Base-by-base conservation (phyloP, 495 filamentous ascomycete species). In the Letharia lupina region DNA sequence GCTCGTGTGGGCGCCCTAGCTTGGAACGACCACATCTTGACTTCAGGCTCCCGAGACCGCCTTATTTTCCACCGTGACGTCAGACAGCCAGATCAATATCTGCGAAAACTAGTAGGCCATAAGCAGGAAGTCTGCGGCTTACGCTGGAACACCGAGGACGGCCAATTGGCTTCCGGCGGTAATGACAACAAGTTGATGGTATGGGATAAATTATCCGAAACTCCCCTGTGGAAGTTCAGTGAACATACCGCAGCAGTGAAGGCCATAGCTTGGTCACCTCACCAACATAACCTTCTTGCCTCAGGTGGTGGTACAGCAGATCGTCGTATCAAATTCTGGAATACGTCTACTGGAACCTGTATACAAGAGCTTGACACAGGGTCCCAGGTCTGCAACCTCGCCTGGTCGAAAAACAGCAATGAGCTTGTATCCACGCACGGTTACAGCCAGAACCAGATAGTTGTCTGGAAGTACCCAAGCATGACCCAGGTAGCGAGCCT, bases 61-160 rank as follows among this genome's bases (percentile, higher is more conserved):
- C 75, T 89, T 33, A 98, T 98, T 65, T 93, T 89, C 69, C 94
- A 98, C 72, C 91, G 94, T 28, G 94, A 98, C 74, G 94, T 98
- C 10, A 88, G 94, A 65, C 88, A 88, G n/a, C 90, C 93, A 0
- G 90, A 93, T 62, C 94, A 96, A 71, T 96, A 87, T 80, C 78
- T 96, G 18, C 85, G 87, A 50, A 91, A 89, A 69, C 79, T 98
- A 3, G 80, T 84, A n/a, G 94, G 95, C 16, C 94, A 98, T 76
- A 98, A 98, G 75, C 94, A 98, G 79, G 94, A 98, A 77, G 91
- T 98, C 18, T 98, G 94, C 72, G 94, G 94, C n/a, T 79, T 98
- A 62, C 89, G 91, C 72, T 98, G 94, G 94, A 98, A 98, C 70
- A 88, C 87, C 37, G 91, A 96, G 67, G 92, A 96, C 72, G 90